These are phyloP conservation scores for Circinella umbellata DNA, from an alignment of 371 early-diverging fungal genomes.

Conservation along the genomic window DNA sequence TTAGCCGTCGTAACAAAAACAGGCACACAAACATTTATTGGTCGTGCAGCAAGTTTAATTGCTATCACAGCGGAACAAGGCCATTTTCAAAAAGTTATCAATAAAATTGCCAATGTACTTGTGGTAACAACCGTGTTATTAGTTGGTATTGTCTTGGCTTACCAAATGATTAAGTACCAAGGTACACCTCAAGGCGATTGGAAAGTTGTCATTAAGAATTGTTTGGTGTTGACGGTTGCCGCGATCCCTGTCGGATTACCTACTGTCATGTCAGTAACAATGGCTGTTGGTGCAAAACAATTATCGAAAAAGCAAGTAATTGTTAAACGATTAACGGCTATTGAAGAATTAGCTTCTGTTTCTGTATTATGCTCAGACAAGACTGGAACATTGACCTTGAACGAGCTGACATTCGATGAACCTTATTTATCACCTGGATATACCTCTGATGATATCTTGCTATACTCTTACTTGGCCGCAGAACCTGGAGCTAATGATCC, in stretches of 20 bases:
- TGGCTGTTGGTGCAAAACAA: conserved; percentile 93
- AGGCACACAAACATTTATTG: conserved; percentile 90
- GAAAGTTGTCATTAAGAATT: conserved; percentile 61
- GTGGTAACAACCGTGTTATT: conserved; percentile 74
- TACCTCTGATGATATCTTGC: conserved; percentile 82
- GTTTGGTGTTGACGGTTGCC: conserved; percentile 85
- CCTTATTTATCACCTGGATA: conserved; percentile 81
- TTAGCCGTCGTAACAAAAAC: conserved; percentile 86
- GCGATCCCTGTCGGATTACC: conserved; percentile 96
- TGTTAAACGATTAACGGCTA: conserved; percentile 92
- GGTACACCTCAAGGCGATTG: conserved; percentile 35
- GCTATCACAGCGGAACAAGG: conserved; percentile 83
- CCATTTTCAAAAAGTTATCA: conserved; percentile 87
- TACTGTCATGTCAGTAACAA: conserved; percentile 93
- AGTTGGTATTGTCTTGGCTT: conserved; percentile 80
- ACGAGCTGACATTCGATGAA: conserved; percentile 88
- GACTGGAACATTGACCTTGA: conserved; percentile 95
- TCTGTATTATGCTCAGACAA: conserved; percentile 95
- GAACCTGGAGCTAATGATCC: conserved; percentile 94
- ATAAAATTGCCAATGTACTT: conserved; percentile 83
- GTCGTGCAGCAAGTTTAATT: conserved; percentile 90
- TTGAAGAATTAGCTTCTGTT: conserved; percentile 94
- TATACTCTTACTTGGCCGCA: conserved; percentile 86
- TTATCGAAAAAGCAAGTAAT: conserved; percentile 92
- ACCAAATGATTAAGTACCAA: conserved; percentile 51